Conservation (phyloP, 805 yeast species). For the Hanseniaspora occidentalis region DNA sequence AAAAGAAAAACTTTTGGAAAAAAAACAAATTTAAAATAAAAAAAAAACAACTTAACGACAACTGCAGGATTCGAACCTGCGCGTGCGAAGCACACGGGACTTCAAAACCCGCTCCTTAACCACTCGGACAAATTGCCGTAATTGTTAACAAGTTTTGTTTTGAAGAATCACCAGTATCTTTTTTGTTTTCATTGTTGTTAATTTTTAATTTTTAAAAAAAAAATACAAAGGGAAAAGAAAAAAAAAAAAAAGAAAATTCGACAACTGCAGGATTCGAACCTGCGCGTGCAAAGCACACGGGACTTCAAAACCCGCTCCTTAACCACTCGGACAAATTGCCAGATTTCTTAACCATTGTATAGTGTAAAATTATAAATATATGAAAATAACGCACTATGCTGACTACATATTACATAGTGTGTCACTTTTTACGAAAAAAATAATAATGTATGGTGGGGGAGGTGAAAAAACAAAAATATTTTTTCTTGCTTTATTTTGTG, state of each 20-base stretch:
- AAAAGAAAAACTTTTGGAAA: no score
- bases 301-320: conserved; percentile 34
- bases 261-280: conserved; percentile 68
- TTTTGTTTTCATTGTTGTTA: no score
- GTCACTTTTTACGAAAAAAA: neutral
- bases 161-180: neutral
- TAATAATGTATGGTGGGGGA: neutral
- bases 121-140: conserved; percentile 32
- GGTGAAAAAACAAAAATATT: neutral
- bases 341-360: neutral
- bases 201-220: no score
- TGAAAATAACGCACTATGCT: no score
- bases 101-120: conserved; percentile 35
- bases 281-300: conserved; percentile 38
- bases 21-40: neutral
- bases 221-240: no score
- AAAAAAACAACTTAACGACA: conserved; percentile 18
- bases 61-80: conserved; percentile 34
- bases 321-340: conserved; percentile 35
- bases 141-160: neutral
- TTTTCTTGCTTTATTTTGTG: neutral
- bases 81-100: conserved; percentile 32
- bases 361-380: no score
- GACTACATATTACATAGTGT: no score
- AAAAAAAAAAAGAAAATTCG: conserved; percentile 29